phyloP scores from a whole-genome alignment of 352 stramenopile species.

The Phytopythium boreale region DNA sequence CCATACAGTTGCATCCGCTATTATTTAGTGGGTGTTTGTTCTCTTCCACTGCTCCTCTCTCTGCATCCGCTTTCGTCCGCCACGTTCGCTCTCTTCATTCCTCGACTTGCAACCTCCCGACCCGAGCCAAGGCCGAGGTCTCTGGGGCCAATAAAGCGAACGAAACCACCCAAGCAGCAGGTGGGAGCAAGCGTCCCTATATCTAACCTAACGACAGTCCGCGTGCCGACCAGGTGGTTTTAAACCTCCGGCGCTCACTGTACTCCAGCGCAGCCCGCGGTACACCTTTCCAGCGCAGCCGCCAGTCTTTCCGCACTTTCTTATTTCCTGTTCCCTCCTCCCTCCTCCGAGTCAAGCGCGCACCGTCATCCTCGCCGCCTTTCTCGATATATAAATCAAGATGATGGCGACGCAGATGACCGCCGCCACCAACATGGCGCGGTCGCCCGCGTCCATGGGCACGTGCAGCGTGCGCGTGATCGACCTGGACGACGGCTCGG shows the following conservation, averaged over 20 bases:
- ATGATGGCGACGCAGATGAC: background rate
- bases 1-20: background rate
- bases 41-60: background rate
- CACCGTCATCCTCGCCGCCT: background rate
- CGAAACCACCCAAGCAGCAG: background rate
- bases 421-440: background rate
- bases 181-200: background rate
- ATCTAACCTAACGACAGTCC: background rate
- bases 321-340: background rate
- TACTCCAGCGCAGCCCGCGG: background rate
- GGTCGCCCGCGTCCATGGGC: conserved; percentile 4
- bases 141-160: background rate
- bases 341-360: no score
- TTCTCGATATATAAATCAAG: background rate
- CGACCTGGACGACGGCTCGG: conserved; percentile 81
- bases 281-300: background rate
- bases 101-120: background rate
- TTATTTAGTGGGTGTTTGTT: conserved; percentile 5
- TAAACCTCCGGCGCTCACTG: conserved; percentile 1
- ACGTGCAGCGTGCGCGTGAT: conserved; percentile 74
- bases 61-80: background rate
- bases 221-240: background rate
- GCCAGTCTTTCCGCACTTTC: conserved; percentile 1
- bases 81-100: background rate
- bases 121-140: background rate